These are phyloP conservation scores for Diaporthe nobilis DNA, from an alignment of 2,329 filamentous ascomycete species.

Conservation along the genomic window DNA sequence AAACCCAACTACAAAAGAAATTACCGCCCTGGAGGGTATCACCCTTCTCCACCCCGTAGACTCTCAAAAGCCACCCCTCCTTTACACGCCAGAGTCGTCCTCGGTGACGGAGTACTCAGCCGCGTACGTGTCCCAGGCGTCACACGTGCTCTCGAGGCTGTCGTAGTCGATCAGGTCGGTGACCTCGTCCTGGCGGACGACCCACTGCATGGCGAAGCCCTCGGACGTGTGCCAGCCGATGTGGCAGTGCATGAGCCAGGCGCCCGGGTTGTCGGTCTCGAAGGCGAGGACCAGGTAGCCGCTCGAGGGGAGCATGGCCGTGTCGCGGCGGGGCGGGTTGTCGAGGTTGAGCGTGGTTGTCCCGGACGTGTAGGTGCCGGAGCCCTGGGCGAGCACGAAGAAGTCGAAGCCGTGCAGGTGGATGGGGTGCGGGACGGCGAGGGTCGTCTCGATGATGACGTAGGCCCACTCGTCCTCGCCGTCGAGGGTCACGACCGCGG, in stretches of 20 bases:
- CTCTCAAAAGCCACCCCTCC: neutral
- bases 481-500: conserved; percentile 50
- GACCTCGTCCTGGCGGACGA: conserved; percentile 55
- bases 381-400: conserved; percentile 52
- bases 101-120: conserved; percentile 44
- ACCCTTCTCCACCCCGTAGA: neutral
- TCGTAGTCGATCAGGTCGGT: conserved; percentile 43
- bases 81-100: conserved; percentile 53
- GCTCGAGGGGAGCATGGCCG: conserved; percentile 57
- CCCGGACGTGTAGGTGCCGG: conserved; percentile 48
- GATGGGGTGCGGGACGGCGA: conserved; percentile 55
- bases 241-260: conserved; percentile 61
- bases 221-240: conserved; percentile 66
- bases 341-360: conserved; percentile 50
- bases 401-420: conserved; percentile 62
- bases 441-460: conserved; percentile 49
- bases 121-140: conserved; percentile 50
- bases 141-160: conserved; percentile 49
- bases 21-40: neutral
- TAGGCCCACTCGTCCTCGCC: conserved; percentile 52
- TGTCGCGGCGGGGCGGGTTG: conserved; percentile 65
- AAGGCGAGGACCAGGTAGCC: conserved; percentile 66
- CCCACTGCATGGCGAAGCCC: conserved; percentile 67
- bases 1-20: neutral
- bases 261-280: conserved; percentile 65